Conservation (phyloP, 192 early-diverging fungal species). For the Backusella luteola region DNA sequence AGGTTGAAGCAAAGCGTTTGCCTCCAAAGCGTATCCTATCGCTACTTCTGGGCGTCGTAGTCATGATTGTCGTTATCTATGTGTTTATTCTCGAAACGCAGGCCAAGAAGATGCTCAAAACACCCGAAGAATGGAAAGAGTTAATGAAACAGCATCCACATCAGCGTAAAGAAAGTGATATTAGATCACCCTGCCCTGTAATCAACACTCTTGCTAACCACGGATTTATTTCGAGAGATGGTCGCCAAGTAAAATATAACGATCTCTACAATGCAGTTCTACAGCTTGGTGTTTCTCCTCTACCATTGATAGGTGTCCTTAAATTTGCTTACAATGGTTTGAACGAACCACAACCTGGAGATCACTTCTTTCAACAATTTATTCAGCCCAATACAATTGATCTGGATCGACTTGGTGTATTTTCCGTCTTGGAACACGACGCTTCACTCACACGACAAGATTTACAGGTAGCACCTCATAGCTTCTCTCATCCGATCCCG, state of each 20-base stretch:
- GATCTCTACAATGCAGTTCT: not conserved
- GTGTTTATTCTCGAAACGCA: not conserved
- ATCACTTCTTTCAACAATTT: not conserved
- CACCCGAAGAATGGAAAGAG: conserved; percentile 6
- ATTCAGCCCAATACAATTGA: not conserved
- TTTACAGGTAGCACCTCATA: not conserved
- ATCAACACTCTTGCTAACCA: conserved; percentile 24
- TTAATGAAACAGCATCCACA: conserved; percentile 8
- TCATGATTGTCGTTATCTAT: not conserved
- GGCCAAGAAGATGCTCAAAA: not conserved
- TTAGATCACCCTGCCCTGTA: conserved; percentile 17
- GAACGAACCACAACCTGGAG: not conserved
- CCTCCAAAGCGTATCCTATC: not conserved
- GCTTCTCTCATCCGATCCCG: not conserved
- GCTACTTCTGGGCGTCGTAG: not conserved
- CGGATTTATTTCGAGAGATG: conserved; percentile 14
- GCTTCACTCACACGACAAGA: conserved; percentile 10
- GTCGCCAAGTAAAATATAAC: not conserved
- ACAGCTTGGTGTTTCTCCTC: not conserved
- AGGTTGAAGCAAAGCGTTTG: not conserved
- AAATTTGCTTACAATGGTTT: not conserved
- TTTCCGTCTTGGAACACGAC: conserved; percentile 6
- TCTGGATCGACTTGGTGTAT: not conserved
- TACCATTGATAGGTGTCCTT: not conserved
- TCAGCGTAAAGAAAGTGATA: not conserved